phyloP scores from a whole-genome alignment of 768 basidiomycete genomes.

The Fomitopsis serialis region DNA sequence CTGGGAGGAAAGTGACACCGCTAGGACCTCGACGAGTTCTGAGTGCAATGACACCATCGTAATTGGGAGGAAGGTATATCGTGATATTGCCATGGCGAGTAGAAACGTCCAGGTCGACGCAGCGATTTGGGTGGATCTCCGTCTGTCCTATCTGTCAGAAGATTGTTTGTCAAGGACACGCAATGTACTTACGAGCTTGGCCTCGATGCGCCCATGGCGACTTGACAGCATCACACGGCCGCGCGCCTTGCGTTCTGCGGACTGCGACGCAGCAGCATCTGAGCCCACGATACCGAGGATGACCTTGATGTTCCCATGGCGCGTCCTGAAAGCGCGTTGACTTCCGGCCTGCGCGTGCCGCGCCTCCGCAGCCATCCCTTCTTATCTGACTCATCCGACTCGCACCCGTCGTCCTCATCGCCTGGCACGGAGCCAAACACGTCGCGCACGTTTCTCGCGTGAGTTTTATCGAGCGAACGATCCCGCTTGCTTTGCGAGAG shows the following conservation, averaged over 20 bases:
- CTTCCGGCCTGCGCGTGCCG: constrained; percentile 1
- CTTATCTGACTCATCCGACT: background rate
- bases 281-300: constrained; percentile 15
- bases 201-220: constrained; percentile 16
- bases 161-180: too few relatives aligned
- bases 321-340: constrained; percentile 21
- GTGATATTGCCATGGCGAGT: constrained; percentile 10
- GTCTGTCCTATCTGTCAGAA: constrained; percentile 2
- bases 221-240: constrained; percentile 13
- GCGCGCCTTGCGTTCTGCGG: background rate
- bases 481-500: background rate
- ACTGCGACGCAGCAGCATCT: background rate
- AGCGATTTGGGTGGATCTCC: constrained; percentile 6
- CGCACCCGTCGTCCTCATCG: background rate
- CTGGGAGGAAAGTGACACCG: constrained; percentile 12
- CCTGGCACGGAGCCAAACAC: constrained; percentile 1
- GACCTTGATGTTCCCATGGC: constrained; percentile 18
- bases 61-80: constrained; percentile 14
- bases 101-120: constrained; percentile 11
- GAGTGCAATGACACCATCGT: constrained; percentile 12
- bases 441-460: background rate
- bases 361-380: background rate
- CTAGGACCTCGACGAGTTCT: background rate
- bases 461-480: background rate
- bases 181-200: constrained; percentile 16